A percentile compares a stretch with the other conserved stretches of the same genome.
These are phyloP conservation scores for Juncus effusus DNA, from an alignment of 176 grass and related monocot genomes.

Conservation along the genomic window DNA sequence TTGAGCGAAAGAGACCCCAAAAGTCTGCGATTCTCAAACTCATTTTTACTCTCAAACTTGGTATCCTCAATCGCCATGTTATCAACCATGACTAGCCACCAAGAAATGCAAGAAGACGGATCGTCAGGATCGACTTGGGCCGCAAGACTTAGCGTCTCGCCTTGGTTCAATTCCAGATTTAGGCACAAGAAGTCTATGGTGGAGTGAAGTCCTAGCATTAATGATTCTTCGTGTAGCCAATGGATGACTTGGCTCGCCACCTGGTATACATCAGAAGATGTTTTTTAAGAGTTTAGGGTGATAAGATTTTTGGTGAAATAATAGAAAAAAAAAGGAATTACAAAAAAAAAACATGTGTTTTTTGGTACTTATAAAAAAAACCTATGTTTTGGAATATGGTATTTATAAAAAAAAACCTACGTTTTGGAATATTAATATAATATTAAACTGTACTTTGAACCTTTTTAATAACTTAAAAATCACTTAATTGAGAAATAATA, in stretches of 20 bases:
- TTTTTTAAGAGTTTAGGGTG: background rate
- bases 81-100: slow-evolving; percentile 50
- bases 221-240: slow-evolving; percentile 81
- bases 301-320: background rate
- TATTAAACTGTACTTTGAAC: background rate
- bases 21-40: slow-evolving; percentile 50
- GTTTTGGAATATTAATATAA: slow-evolving; percentile 10
- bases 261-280: slow-evolving; percentile 28
- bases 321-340: background rate
- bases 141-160: slow-evolving; percentile 65
- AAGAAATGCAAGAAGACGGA: slow-evolving; percentile 52
- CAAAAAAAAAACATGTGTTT: background rate
- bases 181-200: slow-evolving; percentile 77
- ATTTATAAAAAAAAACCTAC: background rate
- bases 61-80: slow-evolving; percentile 42
- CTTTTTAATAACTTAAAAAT: too few species aligned
- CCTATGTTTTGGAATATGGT: background rate
- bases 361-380: background rate
- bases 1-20: slow-evolving; percentile 72
- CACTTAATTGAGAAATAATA: too few species aligned
- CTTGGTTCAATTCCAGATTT: slow-evolving; percentile 76
- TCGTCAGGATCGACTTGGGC: slow-evolving; percentile 66
- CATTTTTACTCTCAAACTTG: slow-evolving; percentile 35
- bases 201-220: slow-evolving; percentile 71
- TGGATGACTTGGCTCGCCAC: slow-evolving; percentile 77